Base-by-base conservation (phyloP, 2,329 filamentous ascomycete genomes). In the Lasiodiplodia theobromae region DNA sequence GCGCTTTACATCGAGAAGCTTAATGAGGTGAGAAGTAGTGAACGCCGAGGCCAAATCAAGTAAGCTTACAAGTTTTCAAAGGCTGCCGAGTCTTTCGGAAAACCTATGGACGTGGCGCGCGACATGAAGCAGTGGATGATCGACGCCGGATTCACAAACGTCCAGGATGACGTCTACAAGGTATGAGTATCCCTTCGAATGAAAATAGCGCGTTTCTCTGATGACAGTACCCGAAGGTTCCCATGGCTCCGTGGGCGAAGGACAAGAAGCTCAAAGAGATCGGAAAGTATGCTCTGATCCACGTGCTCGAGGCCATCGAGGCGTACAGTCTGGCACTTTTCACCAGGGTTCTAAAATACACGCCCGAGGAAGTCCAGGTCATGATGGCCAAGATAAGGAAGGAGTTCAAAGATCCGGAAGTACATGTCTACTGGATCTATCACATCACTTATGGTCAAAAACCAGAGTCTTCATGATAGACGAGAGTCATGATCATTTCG, bases 111-210 rank as follows among this genome's bases (percentile, higher is more conserved):
- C 25, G 76, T 82, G n/a, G 81, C 79, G 31, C 37, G 76, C 31
- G 68, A 79, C 16, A 77, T 82, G 51, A 78, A 80, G 70, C 74
- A 78, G 49, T 81, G 82, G 67, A 79, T 88, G 72, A 76, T 77
- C 2, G 83, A 84, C 11, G 85, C 83, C 0, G 87, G 87, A 0
- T 89, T 89, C 71, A 77, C 80, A 57, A 81, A 87, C 66, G 82
- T 89, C 0, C 76, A 76, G 0, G 83, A 87, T 72, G 77, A 80
- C 2, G 72, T 84, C 10, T 75, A 71, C 71, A 76, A 75, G 62
- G 6, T 62, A 31, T 31, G 23, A 25, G 25, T 2, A 14, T 6
- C 12, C 16, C 4, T n/a, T 16, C 31, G 31, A 34, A 34, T 10
- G 8, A 34, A 34, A 8, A 8, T 10, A 10, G 31, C 8, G 8